phyloP scores from a whole-genome alignment of 2,329 filamentous ascomycete genomes.

The Colletotrichum gigasporum region DNA sequence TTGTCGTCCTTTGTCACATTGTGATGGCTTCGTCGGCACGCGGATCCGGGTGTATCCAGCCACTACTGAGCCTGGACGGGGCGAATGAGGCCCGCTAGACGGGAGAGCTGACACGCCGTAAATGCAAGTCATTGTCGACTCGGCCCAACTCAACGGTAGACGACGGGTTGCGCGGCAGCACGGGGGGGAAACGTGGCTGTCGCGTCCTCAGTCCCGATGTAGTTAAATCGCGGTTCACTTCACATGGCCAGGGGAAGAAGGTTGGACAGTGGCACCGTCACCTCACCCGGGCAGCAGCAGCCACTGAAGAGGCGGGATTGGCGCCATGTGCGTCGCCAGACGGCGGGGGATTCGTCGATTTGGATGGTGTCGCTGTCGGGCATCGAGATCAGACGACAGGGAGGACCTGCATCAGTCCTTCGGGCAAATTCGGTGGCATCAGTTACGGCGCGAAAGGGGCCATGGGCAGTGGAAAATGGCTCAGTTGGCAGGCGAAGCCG shows the following conservation, averaged over 20 bases:
- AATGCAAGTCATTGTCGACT: neutral
- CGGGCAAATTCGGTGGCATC: slow-evolving; percentile 8
- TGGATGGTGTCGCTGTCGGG: neutral
- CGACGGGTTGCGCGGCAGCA: neutral
- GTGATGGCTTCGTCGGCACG: slow-evolving; percentile 13
- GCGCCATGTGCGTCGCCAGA: slow-evolving; percentile 22
- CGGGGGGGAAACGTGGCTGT: neutral
- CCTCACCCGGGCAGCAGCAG: neutral
- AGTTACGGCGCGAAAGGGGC: too few species aligned
- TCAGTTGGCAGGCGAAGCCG: slow-evolving; percentile 7
- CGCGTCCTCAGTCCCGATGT: neutral
- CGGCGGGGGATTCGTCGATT: slow-evolving; percentile 1
- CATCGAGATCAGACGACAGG: slow-evolving; percentile 8
- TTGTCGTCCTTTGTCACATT: neutral
- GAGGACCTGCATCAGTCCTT: neutral
- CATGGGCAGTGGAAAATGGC: slow-evolving; percentile 17
- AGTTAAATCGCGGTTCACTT: neutral
- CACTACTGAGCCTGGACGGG: too few species aligned
- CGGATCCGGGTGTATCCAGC: too few species aligned
- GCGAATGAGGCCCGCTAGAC: neutral
- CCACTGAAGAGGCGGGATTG: slow-evolving; percentile 25
- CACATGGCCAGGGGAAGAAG: too few species aligned
- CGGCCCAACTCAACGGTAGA: neutral
- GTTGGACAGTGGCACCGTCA: neutral
- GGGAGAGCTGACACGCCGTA: neutral